A percentile compares a stretch with the other conserved stretches of the same genome.
These are phyloP conservation scores for Coemansia javaensis DNA, from an alignment of 192 early-diverging fungal genomes.

Conservation along the genomic window DNA sequence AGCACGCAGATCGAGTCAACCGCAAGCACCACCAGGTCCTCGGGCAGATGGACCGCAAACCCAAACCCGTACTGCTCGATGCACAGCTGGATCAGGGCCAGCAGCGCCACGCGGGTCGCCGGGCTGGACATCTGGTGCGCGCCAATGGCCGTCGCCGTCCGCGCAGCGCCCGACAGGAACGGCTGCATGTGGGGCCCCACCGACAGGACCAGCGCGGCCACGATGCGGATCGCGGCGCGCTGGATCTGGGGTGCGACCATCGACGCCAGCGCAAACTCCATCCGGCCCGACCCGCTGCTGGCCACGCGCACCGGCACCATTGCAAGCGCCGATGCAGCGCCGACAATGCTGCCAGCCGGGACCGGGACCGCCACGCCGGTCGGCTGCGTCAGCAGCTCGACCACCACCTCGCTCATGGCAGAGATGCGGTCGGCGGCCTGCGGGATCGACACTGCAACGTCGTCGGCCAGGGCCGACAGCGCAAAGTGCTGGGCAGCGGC, in stretches of 20 bases:
- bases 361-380: conserved; percentile 17
- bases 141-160: conserved; percentile 22
- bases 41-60: conserved; percentile 32
- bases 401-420: conserved; percentile 25
- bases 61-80: conserved; percentile 35
- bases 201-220: conserved; percentile 28
- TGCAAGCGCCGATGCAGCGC: conserved; percentile 23
- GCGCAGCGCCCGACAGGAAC: conserved; percentile 28
- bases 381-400: conserved; percentile 36
- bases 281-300: conserved; percentile 27
- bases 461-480: conserved; percentile 15
- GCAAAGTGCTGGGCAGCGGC: conserved; percentile 2
- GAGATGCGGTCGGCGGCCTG: conserved; percentile 43
- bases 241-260: conserved; percentile 41
- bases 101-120: conserved; percentile 25
- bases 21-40: conserved; percentile 22
- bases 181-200: conserved; percentile 37
- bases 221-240: conserved; percentile 31
- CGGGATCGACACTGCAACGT: conserved; percentile 37
- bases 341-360: conserved; percentile 25
- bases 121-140: conserved; percentile 17
- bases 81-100: conserved; percentile 29
- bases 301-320: conserved; percentile 29
- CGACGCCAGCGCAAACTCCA: conserved; percentile 30
- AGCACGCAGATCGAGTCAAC: conserved; percentile 20